A percentile compares a stretch with the other conserved stretches of the same genome.
Evolutionary conservation across 2,329 filamentous ascomycete species (phyloP).

Genomic region (Alternaria dauci): DNA sequence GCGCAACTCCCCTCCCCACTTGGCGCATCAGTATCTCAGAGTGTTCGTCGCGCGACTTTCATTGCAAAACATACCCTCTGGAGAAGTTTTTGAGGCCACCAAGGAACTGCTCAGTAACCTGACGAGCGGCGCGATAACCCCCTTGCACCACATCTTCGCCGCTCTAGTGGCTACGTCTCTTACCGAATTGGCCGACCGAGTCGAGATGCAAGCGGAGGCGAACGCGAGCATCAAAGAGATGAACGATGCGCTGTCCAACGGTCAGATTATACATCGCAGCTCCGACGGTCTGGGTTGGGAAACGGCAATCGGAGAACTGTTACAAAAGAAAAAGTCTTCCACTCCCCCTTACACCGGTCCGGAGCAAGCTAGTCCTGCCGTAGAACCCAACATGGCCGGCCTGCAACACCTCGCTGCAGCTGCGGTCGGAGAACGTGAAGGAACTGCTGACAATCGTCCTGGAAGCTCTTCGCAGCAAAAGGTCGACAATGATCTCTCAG

Average conservation of each 20-base stretch:
- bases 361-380: conserved; percentile 37
- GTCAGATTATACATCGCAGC: conserved; percentile 43
- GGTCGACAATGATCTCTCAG: conserved; percentile 46
- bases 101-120: conserved; percentile 44
- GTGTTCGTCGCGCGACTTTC: conserved; percentile 44
- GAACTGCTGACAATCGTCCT: conserved; percentile 18
- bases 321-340: conserved; percentile 42
- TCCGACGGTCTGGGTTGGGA: conserved; percentile 48
- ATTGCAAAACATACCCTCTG: conserved; percentile 30
- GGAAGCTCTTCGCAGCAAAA: conserved; percentile 28
- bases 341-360: conserved; percentile 27
- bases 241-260: conserved; percentile 43
- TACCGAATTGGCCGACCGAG: conserved; percentile 44
- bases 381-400: conserved; percentile 49
- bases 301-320: conserved; percentile 41
- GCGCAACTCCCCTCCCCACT: conserved; percentile 40
- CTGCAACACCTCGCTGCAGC: conserved; percentile 51
- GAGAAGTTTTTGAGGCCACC: conserved; percentile 37
- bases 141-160: conserved; percentile 49
- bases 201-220: conserved; percentile 48
- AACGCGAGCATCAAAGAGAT: conserved; percentile 49
- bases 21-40: conserved; percentile 49
- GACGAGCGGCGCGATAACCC: conserved; percentile 37
- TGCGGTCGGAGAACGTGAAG: conserved; percentile 49
- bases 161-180: conserved; percentile 47